phyloP scores from a whole-genome alignment of 768 basidiomycete species.

The Hericium erinaceus region DNA sequence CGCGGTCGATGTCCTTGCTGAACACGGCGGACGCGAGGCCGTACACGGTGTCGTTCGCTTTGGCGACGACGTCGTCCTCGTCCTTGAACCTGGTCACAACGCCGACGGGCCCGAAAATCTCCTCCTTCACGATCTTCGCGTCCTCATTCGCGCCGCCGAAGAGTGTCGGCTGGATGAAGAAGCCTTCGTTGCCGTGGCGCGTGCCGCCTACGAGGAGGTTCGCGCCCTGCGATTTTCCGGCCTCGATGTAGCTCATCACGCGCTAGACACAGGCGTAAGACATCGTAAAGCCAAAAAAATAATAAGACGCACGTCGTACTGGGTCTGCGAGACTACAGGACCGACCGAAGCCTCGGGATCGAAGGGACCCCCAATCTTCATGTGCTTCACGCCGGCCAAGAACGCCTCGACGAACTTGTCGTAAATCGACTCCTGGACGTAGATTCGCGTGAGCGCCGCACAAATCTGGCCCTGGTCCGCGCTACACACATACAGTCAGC shows the following conservation, averaged over 20 bases:
- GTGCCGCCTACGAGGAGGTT: constrained; percentile 47
- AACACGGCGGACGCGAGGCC: constrained; percentile 88
- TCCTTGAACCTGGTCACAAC: constrained; percentile 58
- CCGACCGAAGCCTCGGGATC: constrained; percentile 51
- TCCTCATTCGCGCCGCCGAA: constrained; percentile 45
- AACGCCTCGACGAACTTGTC: constrained; percentile 63
- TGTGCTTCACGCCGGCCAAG: constrained; percentile 38
- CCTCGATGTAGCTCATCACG: constrained; percentile 52
- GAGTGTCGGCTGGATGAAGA: constrained; percentile 54
- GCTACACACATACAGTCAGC: constrained; percentile 24
- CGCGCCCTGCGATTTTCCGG: constrained; percentile 51
- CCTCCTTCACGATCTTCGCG: constrained; percentile 50
- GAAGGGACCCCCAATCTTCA: constrained; percentile 73
- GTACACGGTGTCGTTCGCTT: constrained; percentile 82
- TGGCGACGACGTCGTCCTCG: constrained; percentile 52
- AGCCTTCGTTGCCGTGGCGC: constrained; percentile 46
- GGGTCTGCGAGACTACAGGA: constrained; percentile 68
- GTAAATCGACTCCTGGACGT: constrained; percentile 71
- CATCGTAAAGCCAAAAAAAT: background rate
- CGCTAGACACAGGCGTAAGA: constrained; percentile 25
- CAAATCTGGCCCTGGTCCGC: constrained; percentile 74
- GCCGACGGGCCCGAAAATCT: constrained; percentile 66
- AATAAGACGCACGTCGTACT: constrained; percentile 44
- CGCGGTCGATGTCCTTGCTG: constrained; percentile 68
- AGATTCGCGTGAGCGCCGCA: constrained; percentile 75